Evolutionary conservation across 108 stramenopile genomes (phyloP).

Genomic region (Hondaea fermentalgiana): DNA sequence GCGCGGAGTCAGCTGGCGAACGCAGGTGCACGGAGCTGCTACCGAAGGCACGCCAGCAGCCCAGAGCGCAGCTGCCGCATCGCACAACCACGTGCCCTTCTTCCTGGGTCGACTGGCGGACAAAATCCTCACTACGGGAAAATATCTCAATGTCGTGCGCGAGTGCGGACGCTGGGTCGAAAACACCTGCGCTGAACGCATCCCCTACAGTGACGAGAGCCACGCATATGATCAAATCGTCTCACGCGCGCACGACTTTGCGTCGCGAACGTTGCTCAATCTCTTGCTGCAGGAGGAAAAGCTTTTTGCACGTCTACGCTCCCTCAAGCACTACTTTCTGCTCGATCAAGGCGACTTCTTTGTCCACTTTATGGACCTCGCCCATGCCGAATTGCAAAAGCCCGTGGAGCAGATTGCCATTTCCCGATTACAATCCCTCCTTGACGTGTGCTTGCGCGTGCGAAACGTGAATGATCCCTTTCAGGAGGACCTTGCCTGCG

Average conservation of each 20-base stretch:
- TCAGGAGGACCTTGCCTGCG: neutral
- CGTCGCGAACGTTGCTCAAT: neutral
- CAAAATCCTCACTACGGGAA: neutral
- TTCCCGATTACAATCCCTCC: slow-evolving; percentile 69
- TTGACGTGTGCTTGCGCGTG: slow-evolving; percentile 51
- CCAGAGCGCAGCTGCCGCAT: neutral
- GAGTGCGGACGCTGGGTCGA: neutral
- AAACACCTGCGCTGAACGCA: neutral
- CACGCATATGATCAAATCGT: neutral
- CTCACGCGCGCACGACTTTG: neutral
- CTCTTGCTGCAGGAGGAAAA: slow-evolving; percentile 10
- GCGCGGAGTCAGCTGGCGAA: neutral
- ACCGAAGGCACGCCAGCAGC: neutral
- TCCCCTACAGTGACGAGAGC: neutral
- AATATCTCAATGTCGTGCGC: neutral
- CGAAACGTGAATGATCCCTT: neutral
- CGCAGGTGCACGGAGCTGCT: slow-evolving; percentile 1
- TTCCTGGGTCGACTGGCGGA: neutral
- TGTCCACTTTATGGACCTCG: slow-evolving; percentile 81
- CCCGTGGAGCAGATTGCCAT: slow-evolving; percentile 46
- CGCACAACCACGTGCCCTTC: slow-evolving; percentile 6
- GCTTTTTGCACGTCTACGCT: slow-evolving; percentile 53
- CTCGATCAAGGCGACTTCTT: slow-evolving; percentile 96
- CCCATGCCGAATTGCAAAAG: slow-evolving; percentile 70
- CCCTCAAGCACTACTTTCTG: slow-evolving; percentile 87